Evolutionary conservation across 805 yeast species (phyloP).

Genomic region (Phaffomyces opuntiae): DNA sequence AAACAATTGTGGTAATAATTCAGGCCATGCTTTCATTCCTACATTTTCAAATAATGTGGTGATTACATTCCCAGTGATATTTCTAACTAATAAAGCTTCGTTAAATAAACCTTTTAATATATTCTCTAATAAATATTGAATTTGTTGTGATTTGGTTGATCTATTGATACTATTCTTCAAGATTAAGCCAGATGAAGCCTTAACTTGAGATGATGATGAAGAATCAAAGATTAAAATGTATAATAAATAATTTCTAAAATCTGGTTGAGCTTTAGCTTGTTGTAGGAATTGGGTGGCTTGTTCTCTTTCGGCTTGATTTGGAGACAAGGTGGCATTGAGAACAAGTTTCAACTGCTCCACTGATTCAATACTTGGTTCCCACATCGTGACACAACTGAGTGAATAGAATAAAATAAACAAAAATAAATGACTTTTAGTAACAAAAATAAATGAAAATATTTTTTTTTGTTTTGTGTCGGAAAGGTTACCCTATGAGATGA

Average conservation of each 20-base stretch:
- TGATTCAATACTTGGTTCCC: conserved; percentile 64
- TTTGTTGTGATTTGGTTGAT: conserved; percentile 25
- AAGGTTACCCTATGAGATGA: conserved; percentile 2
- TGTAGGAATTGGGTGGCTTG: conserved; percentile 70
- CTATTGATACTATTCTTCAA: conserved; percentile 69
- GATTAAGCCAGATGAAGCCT: conserved; percentile 86
- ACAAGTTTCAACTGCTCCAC: conserved; percentile 59
- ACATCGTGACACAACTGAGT: conserved; percentile 31
- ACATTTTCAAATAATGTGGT: conserved; percentile 68
- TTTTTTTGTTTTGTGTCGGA: no score
- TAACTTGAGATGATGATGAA: conserved; percentile 41
- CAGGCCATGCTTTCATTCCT: conserved; percentile 72
- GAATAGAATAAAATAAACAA: not conserved
- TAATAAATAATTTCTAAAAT: conserved; percentile 74
- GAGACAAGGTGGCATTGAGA: conserved; percentile 65
- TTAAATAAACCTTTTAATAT: conserved; percentile 45
- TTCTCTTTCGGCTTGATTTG: conserved; percentile 44
- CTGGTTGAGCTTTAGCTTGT: conserved; percentile 64
- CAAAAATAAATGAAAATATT: no score
- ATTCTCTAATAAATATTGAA: conserved; percentile 29
- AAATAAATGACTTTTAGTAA: not conserved
- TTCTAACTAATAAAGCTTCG: conserved; percentile 57
- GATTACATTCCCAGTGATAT: conserved; percentile 85
- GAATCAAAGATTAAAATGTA: conserved; percentile 55
- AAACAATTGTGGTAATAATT: conserved; percentile 59